phyloP scores from a whole-genome alignment of 176 grass and related monocot species.

The Themeda triandra region DNA sequence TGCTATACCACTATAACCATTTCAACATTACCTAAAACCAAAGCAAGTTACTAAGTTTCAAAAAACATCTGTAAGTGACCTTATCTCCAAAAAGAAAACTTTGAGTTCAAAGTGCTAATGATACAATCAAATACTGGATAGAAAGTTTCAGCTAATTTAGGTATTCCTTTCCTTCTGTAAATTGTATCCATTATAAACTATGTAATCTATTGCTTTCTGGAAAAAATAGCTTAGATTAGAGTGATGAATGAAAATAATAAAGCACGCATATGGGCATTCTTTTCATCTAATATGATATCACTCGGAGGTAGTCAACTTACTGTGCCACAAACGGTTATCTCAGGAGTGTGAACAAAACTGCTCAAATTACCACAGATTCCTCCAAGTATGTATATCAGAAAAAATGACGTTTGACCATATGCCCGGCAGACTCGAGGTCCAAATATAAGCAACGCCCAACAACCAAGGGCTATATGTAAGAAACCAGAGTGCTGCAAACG shows the following conservation, averaged over 20 bases:
- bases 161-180: neutral
- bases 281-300: neutral
- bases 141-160: neutral
- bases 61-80: neutral
- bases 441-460: slow-evolving; percentile 69
- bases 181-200: neutral
- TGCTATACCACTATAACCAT: neutral
- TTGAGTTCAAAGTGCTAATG: neutral
- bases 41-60: neutral
- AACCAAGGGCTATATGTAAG: slow-evolving; percentile 67
- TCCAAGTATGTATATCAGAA: slow-evolving; percentile 81
- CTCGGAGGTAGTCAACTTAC: slow-evolving; percentile 37
- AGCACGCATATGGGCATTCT: too few species aligned
- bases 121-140: neutral
- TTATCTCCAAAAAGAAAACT: neutral
- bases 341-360: slow-evolving; percentile 78
- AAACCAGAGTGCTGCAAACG: slow-evolving; percentile 71
- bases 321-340: slow-evolving; percentile 79
- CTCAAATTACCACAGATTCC: slow-evolving; percentile 78
- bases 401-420: slow-evolving; percentile 71
- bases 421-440: slow-evolving; percentile 61
- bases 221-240: too few species aligned
- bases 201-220: neutral
- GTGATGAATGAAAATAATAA: too few species aligned
- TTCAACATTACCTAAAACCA: neutral